Conservation (phyloP, 371 early-diverging fungal genomes). For the Mucor indicus region DNA sequence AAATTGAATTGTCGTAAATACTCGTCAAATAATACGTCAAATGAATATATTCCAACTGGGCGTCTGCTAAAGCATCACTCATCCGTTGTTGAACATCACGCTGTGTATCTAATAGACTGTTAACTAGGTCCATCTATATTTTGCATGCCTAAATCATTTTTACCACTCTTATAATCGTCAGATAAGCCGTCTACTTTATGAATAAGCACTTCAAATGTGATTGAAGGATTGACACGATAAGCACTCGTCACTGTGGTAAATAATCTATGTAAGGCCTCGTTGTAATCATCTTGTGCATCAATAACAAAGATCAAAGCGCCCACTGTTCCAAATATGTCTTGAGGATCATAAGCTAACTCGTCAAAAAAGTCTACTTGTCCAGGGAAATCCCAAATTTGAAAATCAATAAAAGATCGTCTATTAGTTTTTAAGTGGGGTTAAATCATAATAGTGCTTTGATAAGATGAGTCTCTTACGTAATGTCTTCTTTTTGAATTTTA, state of each 20-base stretch:
- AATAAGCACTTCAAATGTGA: conserved; percentile 88
- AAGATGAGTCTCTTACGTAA: conserved; percentile 63
- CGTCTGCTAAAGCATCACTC: conserved; percentile 51
- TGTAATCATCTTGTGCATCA: conserved; percentile 93
- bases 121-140: too few relatives aligned
- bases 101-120: background rate
- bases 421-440: background rate
- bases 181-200: conserved; percentile 95
- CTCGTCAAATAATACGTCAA: conserved; percentile 84
- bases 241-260: conserved; percentile 76
- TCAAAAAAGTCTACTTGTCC: conserved; percentile 88
- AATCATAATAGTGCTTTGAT: conserved; percentile 24
- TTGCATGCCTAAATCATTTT: background rate
- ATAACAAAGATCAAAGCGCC: conserved; percentile 91
- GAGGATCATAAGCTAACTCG: conserved; percentile 62
- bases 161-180: conserved; percentile 90
- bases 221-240: conserved; percentile 74
- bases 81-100: background rate
- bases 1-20: conserved; percentile 90
- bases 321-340: conserved; percentile 71
- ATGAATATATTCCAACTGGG: conserved; percentile 70
- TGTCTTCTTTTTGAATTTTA: conserved; percentile 74
- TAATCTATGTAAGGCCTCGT: conserved; percentile 75
- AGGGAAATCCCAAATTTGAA: conserved; percentile 93
- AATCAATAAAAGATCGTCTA: conserved; percentile 80